phyloP scores from a whole-genome alignment of 164 flowering plant species.

The Aristolochia contorta region DNA sequence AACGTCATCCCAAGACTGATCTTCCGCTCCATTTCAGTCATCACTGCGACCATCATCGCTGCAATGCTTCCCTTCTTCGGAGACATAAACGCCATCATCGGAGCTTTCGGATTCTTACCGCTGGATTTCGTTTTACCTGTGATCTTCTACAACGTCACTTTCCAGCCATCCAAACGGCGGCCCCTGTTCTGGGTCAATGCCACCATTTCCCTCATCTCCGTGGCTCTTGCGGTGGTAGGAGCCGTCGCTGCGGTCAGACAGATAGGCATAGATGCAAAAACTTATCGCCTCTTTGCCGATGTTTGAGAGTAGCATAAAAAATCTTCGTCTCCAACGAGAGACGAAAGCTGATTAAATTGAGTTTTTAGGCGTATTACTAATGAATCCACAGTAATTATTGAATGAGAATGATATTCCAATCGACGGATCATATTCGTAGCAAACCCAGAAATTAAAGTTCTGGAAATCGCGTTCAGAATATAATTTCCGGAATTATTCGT shows the following conservation, averaged over 20 bases:
- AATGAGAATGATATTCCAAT: too few species aligned
- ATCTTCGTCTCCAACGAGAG: too few species aligned
- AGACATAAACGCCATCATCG: slow-evolving; percentile 63
- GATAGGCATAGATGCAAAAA: slow-evolving; percentile 60
- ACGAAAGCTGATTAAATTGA: too few species aligned
- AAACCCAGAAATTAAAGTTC: too few species aligned
- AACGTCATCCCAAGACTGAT: slow-evolving; percentile 56
- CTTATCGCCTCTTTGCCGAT: slow-evolving; percentile 52
- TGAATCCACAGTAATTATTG: too few species aligned
- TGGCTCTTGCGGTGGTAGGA: slow-evolving; percentile 36
- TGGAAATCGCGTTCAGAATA: too few species aligned
- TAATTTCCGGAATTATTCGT: too few species aligned
- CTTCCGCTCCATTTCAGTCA: slow-evolving; percentile 46
- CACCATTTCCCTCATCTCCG: slow-evolving; percentile 40
- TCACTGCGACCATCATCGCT: slow-evolving; percentile 42
- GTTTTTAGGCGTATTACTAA: too few species aligned
- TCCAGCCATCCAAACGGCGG: slow-evolving; percentile 43
- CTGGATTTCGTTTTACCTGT: slow-evolving; percentile 69
- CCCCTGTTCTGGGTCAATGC: slow-evolving; percentile 47
- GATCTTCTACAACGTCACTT: slow-evolving; percentile 69
- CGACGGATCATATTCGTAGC: too few species aligned
- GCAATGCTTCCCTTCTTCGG: slow-evolving; percentile 96
- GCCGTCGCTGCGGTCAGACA: slow-evolving; percentile 69
- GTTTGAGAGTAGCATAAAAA: too few species aligned
- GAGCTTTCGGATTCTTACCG: slow-evolving; percentile 77